phyloP scores from a whole-genome alignment of 768 basidiomycete genomes.

The Panaeolus cyanescens region DNA sequence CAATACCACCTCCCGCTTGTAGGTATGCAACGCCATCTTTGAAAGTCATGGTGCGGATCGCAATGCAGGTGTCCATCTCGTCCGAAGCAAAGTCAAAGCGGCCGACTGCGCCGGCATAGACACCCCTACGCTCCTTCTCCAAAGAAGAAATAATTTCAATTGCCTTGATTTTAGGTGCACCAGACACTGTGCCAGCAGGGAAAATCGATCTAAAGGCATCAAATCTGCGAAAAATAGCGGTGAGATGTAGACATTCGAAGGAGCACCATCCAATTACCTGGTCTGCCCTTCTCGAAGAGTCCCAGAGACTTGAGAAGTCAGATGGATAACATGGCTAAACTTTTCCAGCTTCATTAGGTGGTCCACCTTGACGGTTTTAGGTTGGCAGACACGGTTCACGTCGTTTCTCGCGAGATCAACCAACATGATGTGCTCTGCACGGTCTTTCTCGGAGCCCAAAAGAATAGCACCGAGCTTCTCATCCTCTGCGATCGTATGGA shows the following conservation, averaged over 20 bases:
- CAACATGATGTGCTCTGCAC: slow-evolving; percentile 98
- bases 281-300: slow-evolving; percentile 78
- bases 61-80: slow-evolving; percentile 98
- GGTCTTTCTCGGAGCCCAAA: slow-evolving; percentile 86
- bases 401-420: slow-evolving; percentile 98
- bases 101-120: slow-evolving; percentile 98
- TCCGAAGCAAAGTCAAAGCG: slow-evolving; percentile 95
- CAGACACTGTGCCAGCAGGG: slow-evolving; percentile 97
- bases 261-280: slow-evolving; percentile 49
- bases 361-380: slow-evolving; percentile 95
- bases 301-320: slow-evolving; percentile 95
- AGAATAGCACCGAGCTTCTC: slow-evolving; percentile 72
- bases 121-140: slow-evolving; percentile 87
- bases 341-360: slow-evolving; percentile 91
- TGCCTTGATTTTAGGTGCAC: slow-evolving; percentile 98
- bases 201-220: slow-evolving; percentile 99
- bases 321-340: slow-evolving; percentile 97
- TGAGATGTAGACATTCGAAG: neutral
- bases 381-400: slow-evolving; percentile 95
- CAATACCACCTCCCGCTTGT: slow-evolving; percentile 97
- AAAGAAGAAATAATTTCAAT: slow-evolving; percentile 88
- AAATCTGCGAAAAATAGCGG: slow-evolving; percentile 54
- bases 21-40: slow-evolving; percentile 90
- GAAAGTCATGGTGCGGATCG: slow-evolving; percentile 97
- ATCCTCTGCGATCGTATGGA: slow-evolving; percentile 71